A percentile compares a stretch with the other conserved stretches of the same genome.
phyloP scores from a whole-genome alignment of 129 eudicot genomes.

The Pseudognaphalium luteoalbum region DNA sequence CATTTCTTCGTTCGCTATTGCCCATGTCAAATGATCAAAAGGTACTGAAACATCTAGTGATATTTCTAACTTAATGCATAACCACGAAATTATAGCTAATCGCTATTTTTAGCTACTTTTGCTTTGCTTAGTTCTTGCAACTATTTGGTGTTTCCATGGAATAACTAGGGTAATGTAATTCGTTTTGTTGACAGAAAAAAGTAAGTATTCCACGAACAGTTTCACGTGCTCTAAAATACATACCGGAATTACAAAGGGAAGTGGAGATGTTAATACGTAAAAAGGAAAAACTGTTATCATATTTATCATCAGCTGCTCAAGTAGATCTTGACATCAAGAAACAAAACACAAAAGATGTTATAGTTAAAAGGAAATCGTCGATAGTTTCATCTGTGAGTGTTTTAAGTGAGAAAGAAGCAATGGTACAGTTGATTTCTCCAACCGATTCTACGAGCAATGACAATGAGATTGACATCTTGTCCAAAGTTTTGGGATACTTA shows the following conservation, averaged over 20 bases:
- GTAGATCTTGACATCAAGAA: conserved; percentile 11
- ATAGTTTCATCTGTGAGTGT: conserved; percentile 28
- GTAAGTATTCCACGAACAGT: conserved; percentile 75
- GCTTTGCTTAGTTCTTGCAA: too few species aligned
- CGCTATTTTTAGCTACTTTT: too few species aligned
- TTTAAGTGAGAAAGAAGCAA: conserved; percentile 41
- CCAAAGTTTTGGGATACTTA: conserved; percentile 28
- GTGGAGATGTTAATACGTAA: conserved; percentile 44
- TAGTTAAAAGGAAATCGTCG: conserved; percentile 2
- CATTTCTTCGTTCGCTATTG: conserved; percentile 33
- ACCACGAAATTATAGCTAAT: too few species aligned
- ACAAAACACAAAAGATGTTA: conserved; percentile 9
- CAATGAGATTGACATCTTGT: conserved; percentile 5
- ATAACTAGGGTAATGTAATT: background rate
- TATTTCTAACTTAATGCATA: background rate
- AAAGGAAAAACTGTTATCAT: conserved; percentile 38
- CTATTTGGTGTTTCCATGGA: background rate
- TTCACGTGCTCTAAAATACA: conserved; percentile 60
- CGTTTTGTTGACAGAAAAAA: conserved; percentile 47
- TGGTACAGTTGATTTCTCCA: conserved; percentile 42
- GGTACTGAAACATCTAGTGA: conserved; percentile 19
- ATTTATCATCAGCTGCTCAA: conserved; percentile 4
- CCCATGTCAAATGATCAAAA: conserved; percentile 23
- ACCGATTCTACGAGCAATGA: background rate
- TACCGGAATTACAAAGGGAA: conserved; percentile 73